Evolutionary conservation across 306 rosid species (phyloP).

Genomic region (Dicorynia guianensis): DNA sequence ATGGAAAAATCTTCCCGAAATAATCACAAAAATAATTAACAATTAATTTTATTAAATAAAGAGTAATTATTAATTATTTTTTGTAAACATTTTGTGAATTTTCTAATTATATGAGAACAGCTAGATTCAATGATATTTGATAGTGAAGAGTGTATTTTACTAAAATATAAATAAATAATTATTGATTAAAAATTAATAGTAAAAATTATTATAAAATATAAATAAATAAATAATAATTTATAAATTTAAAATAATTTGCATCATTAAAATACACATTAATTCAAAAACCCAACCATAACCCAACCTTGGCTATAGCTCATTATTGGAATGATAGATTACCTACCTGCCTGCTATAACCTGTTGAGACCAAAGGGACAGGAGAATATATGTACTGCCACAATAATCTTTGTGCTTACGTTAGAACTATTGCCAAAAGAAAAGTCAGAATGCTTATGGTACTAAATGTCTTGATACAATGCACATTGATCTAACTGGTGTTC

Average conservation of each 20-base stretch:
- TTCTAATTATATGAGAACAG: no score
- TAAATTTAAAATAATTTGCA: slow-evolving; percentile 19
- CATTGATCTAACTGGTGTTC: background rate
- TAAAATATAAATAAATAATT: no score
- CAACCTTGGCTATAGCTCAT: background rate
- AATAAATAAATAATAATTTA: no score
- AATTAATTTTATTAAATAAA: no score
- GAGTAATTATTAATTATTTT: no score
- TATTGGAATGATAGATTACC: no score
- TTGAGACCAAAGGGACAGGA: background rate
- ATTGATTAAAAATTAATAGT: no score
- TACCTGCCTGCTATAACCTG: background rate
- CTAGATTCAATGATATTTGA: slow-evolving; percentile 8
- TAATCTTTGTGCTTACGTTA: slow-evolving; percentile 12
- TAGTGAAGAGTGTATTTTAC: slow-evolving; percentile 21
- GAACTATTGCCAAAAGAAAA: slow-evolving; percentile 18
- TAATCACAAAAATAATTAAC: no score
- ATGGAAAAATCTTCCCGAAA: no score
- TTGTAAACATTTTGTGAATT: no score
- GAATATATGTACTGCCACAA: background rate
- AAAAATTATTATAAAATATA: no score
- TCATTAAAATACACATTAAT: slow-evolving; percentile 31
- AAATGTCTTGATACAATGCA: slow-evolving; percentile 14
- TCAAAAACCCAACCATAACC: no score
- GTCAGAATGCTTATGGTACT: background rate